Base-by-base conservation (phyloP, 192 early-diverging fungal genomes). In the Coemansia sp. region DNA sequence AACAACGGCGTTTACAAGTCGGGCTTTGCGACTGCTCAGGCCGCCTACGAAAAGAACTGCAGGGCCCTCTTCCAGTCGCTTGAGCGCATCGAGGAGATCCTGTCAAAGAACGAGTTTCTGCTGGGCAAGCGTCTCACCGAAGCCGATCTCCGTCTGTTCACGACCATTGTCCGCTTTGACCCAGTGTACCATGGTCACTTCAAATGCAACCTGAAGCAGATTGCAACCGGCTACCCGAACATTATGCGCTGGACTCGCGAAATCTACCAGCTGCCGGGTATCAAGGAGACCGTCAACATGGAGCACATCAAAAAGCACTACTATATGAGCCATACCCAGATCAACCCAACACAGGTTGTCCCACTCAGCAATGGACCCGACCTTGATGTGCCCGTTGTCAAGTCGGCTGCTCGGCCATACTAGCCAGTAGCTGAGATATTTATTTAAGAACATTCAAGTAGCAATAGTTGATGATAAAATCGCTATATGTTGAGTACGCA, bases 1-100 rank as follows among this genome's bases (percentile, higher is more conserved):
- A 99, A 99, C 80, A 98, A 98, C 69, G 97, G 97, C 24, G 95
- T 97, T 5, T 96, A 96, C 85, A 95, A 96, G 72, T 75, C 86
- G 45, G 97, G 97, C 0, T 97, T 98, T 74, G 96, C 96, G 0
- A 90, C 93, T 9, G 82, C 87, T 0, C 96, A 98, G 82, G 82
- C 75, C 0, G 92, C 91, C 4, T 98, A 98, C 68, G 91, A 94
- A 67, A 84, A 84, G 4, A 82, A 93, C 84, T 88, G 88, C 61
- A 66, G 71, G 50, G 78, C 81, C 27, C 71, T 99, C 60, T 97
- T 97, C 68, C 63, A 86, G 20, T 89, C 88, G 10, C 84, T 98
- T 58, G 93, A 94, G 67, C 66, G 88, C 5, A 83, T 99, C n/a
- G 97, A 99, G 71, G 80, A 76, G 5, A 89, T 93, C 3, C 83